phyloP scores from a whole-genome alignment of 495 filamentous ascomycete species.

The Geoglossum glabrum region DNA sequence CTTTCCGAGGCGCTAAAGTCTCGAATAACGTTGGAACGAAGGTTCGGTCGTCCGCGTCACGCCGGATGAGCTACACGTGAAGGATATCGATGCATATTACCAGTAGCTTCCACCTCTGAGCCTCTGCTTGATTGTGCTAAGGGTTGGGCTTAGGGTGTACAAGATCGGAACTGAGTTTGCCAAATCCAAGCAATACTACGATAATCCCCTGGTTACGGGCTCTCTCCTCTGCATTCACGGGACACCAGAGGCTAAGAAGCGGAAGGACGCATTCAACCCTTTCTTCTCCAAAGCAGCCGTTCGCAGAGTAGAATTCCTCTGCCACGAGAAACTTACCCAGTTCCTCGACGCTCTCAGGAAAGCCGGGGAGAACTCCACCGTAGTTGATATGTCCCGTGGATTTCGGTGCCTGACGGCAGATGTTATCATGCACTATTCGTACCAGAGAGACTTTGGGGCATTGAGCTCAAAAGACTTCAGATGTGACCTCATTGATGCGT shows the following conservation, averaged over 20 bases:
- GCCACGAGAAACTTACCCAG: background rate
- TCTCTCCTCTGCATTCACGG: background rate
- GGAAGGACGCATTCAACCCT: background rate
- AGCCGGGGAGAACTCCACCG: background rate
- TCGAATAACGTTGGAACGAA: background rate
- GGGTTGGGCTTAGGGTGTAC: background rate
- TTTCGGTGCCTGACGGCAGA: background rate
- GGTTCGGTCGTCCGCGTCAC: conserved; percentile 21
- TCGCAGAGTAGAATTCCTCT: background rate
- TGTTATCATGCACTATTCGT: background rate
- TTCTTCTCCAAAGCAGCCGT: background rate
- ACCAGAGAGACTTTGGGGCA: background rate
- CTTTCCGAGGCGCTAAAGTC: background rate
- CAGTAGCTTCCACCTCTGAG: background rate
- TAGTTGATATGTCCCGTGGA: background rate
- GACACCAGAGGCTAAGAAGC: background rate
- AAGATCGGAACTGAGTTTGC: background rate
- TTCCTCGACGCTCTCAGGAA: background rate
- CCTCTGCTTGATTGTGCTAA: background rate
- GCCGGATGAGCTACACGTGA: conserved; percentile 23
- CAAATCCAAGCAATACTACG: background rate
- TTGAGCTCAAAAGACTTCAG: background rate
- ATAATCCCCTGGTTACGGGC: background rate
- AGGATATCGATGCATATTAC: conserved; percentile 12
- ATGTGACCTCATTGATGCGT: background rate